Evolutionary conservation across 495 filamentous ascomycete species (phyloP), one percentile per base, ranked within the genome.

Genomic region (Talaromyces stipitatus): DNA sequence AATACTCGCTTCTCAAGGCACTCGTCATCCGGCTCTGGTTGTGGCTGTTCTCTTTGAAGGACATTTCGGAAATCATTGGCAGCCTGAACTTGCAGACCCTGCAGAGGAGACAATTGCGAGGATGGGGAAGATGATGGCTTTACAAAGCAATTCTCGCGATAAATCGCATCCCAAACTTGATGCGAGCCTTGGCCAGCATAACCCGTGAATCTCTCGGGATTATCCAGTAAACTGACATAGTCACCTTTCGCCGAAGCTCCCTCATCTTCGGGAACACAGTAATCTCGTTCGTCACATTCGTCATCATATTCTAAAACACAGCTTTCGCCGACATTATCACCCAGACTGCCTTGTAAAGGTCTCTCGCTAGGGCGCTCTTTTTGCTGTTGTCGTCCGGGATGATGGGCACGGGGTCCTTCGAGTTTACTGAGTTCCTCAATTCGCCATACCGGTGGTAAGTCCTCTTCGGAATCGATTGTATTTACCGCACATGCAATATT

Each of bases 401-500:
- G 95, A 27, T 83, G 83, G 11, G 92, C 94, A 60, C 87, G 91
- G 1, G 92, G 94, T 0, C 94, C 94, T 64, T 95, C 89, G 4
- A 98, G 76, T 72, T 95, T 97, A 59, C 91, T 89, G 38, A 98
- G 78, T 72, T 96, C 90, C 71, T 91, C 85, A 22, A 90, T 86
- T 27, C 94, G 84, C 94, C 94, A 98, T 64, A 92, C 88, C 46
- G 76, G 71, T 18, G 95, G 94, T 54, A 98, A 91, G 60, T 97
- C 91, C 54, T 94, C 86, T 72, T 97, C 91, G 58, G 92, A 89
- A 48, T 97, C 94, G 59, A 97, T 80, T 11, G 94, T 98, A 66
- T 92, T 90, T n/a, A 98, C 94, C 26, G 92, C 87, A 66, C 94
- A 98, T 7, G 92, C 94, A 58, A 96, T 92, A 70, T 98, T 98